Evolutionary conservation across 257 asterid species (phyloP), one percentile per base, ranked within the genome.

Genomic region (Nicotiana undulata): DNA sequence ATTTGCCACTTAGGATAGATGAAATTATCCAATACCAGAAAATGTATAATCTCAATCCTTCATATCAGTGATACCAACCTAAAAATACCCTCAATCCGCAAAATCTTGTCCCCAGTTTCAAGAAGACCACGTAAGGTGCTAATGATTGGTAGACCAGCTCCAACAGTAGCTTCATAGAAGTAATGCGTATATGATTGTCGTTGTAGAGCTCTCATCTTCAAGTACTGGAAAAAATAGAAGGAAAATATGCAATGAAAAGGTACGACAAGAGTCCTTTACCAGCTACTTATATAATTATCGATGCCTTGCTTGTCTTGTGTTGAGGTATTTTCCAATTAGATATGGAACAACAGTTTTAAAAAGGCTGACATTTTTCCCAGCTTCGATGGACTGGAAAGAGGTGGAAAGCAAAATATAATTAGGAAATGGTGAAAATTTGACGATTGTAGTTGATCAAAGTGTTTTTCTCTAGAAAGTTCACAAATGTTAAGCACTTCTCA

Each of bases 81-180:
- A 86, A 96, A 96, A 81, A 96, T 94, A 86, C 99, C 99, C 88
- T 96, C 99, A 63, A 96, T 91, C 80, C 88, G 86, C 83, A 85
- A 77, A 76, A 96, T 96, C 83, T 92, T 96, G 84, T 94, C 99
- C 83, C 99, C 99, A 16, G 99, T 96, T 90, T 94, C 97, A 63
- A 91, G 98, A 84, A 96, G 95, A 80, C 97, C 99, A 75, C 93
- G 95, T 84, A 96, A 85, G 64, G 99, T 96, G 87, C 86, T 94
- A 79, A 94, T 91, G 89, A 96, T 94, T 51, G 99, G 99, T 81
- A 96, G 89, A 89, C 99, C 99, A 12, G 99, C 99, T 80, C 99
- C 99, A 59, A 96, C 99, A 72, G 99, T 96, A 82, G 93, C 99
- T 88, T 96, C 99, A 58, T 96, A 96, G 87, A 96, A 96, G 90